phyloP scores from a whole-genome alignment of 306 rosid species.

The Prinsepia uniflora region DNA sequence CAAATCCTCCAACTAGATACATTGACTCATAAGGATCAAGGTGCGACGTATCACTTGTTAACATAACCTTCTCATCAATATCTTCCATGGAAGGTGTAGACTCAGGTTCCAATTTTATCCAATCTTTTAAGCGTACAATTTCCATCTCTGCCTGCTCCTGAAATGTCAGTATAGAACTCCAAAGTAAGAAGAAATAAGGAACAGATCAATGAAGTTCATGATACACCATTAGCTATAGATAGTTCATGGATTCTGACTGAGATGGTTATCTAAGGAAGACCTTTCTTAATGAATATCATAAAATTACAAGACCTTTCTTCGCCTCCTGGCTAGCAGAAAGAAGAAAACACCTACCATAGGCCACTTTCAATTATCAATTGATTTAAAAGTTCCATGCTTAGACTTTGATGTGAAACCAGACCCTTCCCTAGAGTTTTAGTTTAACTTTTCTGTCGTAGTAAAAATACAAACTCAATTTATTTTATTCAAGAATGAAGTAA shows the following conservation, averaged over 20 bases:
- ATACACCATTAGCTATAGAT: not conserved
- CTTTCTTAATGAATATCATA: not conserved
- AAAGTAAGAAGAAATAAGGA: slow-evolving; percentile 6
- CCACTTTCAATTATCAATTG: not conserved
- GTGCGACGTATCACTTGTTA: slow-evolving; percentile 26
- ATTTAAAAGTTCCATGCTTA: not conserved
- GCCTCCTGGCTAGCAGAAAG: not conserved
- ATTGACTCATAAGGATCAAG: slow-evolving; percentile 57
- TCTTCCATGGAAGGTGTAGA: slow-evolving; percentile 22
- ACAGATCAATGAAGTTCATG: not conserved
- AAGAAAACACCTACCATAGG: not conserved
- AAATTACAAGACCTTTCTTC: not conserved
- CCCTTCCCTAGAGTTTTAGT: not conserved
- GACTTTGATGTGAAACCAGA: not conserved
- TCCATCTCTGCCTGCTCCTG: slow-evolving; percentile 46
- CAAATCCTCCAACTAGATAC: slow-evolving; percentile 64
- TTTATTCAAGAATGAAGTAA: not conserved
- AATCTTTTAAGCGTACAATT: slow-evolving; percentile 47
- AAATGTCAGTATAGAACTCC: slow-evolving; percentile 19
- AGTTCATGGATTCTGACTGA: not conserved
- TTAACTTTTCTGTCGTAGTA: not conserved
- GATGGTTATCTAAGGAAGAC: too few relatives aligned
- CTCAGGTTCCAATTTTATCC: slow-evolving; percentile 28
- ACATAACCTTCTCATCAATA: slow-evolving; percentile 25
- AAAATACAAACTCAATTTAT: not conserved